phyloP scores from a whole-genome alignment of 306 rosid species.

The Styphnolobium japonicum region DNA sequence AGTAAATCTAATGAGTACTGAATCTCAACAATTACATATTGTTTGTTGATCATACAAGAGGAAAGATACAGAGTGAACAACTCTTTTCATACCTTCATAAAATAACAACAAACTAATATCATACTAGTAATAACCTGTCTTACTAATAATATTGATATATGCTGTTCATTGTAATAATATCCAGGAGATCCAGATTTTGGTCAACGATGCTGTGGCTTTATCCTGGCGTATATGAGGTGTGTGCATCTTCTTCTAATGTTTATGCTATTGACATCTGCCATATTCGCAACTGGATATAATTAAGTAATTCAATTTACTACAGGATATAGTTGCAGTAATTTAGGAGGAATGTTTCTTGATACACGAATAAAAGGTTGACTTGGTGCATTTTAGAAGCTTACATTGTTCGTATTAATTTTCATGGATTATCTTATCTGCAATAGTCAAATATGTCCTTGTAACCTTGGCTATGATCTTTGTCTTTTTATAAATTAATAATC shows the following conservation, averaged over 20 bases:
- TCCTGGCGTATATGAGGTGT: constrained; percentile 93
- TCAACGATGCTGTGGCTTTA: constrained; percentile 82
- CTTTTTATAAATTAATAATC: neutral
- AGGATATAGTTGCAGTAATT: neutral
- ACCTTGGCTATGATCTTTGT: neutral
- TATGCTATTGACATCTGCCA: neutral
- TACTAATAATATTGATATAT: constrained; percentile 5
- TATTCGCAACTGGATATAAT: neutral
- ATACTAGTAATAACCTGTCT: neutral
- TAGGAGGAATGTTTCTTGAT: neutral
- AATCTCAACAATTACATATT: too few species aligned
- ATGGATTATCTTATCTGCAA: neutral
- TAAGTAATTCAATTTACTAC: neutral
- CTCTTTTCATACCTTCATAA: constrained; percentile 7
- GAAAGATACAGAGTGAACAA: constrained; percentile 13
- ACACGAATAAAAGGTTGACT: neutral
- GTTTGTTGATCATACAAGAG: constrained; percentile 11
- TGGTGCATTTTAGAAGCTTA: neutral
- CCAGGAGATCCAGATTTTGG: constrained; percentile 72
- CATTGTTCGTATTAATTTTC: neutral
- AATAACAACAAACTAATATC: neutral
- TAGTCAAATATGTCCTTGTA: neutral
- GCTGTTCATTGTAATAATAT: constrained; percentile 27
- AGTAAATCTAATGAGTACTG: too few species aligned
- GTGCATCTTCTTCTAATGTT: constrained; percentile 32